Conservation (phyloP, 371 early-diverging fungal species). For the Catenaria anguillulae region DNA sequence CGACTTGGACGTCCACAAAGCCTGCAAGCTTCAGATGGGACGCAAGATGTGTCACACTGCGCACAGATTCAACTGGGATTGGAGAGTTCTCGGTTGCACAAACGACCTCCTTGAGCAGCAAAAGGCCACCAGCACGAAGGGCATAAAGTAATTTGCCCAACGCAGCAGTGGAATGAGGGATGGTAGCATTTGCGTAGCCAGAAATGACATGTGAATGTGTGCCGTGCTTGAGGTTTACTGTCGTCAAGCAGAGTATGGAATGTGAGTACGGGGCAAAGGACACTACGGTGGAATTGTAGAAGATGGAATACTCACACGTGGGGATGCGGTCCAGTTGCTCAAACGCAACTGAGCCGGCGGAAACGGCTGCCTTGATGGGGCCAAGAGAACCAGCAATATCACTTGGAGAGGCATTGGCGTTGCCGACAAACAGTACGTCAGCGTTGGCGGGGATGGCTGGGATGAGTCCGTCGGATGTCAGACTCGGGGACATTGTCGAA, state of each 20-base stretch:
- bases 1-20: constrained; percentile 34
- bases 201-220: constrained; percentile 34
- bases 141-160: constrained; percentile 32
- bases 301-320: constrained; percentile 19
- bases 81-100: constrained; percentile 14
- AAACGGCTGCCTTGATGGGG: constrained; percentile 22
- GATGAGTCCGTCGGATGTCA: too few species aligned
- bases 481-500: too few species aligned
- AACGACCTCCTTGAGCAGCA: constrained; percentile 40
- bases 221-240: constrained; percentile 13
- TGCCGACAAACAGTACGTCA: too few species aligned
- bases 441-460: too few species aligned
- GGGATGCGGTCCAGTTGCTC: constrained; percentile 53
- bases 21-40: constrained; percentile 48
- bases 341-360: constrained; percentile 34
- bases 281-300: too few species aligned
- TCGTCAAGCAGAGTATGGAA: neutral
- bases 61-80: constrained; percentile 9
- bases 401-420: too few species aligned
- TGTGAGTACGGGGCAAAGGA: constrained; percentile 7
- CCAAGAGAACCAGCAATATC: too few species aligned
- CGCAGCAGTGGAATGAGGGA: constrained; percentile 30
- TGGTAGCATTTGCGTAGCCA: constrained; percentile 33
- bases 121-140: constrained; percentile 35
- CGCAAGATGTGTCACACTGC: constrained; percentile 15